A percentile compares a stretch with the other conserved stretches of the same genome.
phyloP scores from a whole-genome alignment of 441 rosid genomes.

The Macaranga tanarius region DNA sequence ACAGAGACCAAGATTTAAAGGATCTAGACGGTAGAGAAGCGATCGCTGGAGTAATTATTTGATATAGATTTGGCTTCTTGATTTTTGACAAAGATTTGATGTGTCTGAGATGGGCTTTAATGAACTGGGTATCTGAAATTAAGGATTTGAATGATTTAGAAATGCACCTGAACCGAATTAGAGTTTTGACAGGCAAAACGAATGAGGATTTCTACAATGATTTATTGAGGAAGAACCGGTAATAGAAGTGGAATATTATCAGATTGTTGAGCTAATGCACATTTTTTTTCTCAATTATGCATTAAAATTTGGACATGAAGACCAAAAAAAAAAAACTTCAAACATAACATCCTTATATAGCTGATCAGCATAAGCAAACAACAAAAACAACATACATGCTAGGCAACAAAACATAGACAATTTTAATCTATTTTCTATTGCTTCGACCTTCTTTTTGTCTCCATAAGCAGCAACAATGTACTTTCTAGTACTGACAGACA shows the following conservation, averaged over 20 bases:
- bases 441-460: too few species aligned
- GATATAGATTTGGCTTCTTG: background rate
- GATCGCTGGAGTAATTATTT: background rate
- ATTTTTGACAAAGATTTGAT: background rate
- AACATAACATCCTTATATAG: too few species aligned
- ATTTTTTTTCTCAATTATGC: too few species aligned
- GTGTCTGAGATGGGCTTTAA: conserved; percentile 25
- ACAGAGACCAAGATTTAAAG: conserved; percentile 12
- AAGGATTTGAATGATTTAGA: conserved; percentile 20
- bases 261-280: too few species aligned
- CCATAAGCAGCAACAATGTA: too few species aligned
- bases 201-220: conserved; percentile 22
- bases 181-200: conserved; percentile 25
- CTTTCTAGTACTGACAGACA: too few species aligned
- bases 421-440: too few species aligned
- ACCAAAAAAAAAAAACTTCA: too few species aligned
- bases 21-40: background rate
- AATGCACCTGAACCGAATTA: conserved; percentile 17
- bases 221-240: conserved; percentile 11
- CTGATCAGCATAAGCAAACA: too few species aligned
- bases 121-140: conserved; percentile 18
- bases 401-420: too few species aligned
- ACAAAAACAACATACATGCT: too few species aligned
- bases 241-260: background rate
- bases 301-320: too few species aligned